phyloP scores from a whole-genome alignment of 2,329 filamentous ascomycete species.

The Trichoderma harzianum region DNA sequence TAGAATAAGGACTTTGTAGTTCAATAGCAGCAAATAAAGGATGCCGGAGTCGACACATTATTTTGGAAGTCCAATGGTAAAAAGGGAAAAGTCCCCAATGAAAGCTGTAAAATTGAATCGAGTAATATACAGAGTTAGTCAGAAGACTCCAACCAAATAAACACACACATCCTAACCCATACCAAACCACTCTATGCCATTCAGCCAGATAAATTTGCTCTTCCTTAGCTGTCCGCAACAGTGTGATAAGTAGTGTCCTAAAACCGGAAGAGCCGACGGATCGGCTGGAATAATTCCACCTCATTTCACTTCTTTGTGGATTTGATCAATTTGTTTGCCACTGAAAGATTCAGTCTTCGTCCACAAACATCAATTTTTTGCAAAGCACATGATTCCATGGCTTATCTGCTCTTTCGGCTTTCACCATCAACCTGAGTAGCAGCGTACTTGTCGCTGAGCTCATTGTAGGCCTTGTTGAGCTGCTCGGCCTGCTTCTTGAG shows the following conservation, averaged over 20 bases:
- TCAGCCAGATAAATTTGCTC: background rate
- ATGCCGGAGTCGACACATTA: background rate
- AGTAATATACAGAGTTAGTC: conserved; percentile 10
- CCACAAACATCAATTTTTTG: background rate
- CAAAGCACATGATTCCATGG: background rate
- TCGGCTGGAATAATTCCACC: background rate
- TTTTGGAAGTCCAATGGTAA: background rate
- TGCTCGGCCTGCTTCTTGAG: conserved; percentile 91
- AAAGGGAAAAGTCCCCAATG: background rate
- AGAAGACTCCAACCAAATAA: background rate
- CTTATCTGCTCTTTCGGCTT: conserved; percentile 52
- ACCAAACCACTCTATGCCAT: background rate
- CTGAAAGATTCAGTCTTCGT: background rate
- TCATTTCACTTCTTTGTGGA: background rate
- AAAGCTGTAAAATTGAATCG: background rate
- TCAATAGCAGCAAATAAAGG: background rate
- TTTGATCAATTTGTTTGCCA: background rate
- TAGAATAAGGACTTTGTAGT: background rate
- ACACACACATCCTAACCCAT: background rate
- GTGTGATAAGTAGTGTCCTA: background rate
- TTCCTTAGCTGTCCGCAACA: background rate
- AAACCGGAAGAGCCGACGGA: background rate
- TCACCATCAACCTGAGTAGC: conserved; percentile 49
- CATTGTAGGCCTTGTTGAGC: conserved; percentile 79
- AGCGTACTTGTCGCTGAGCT: conserved; percentile 78